These are phyloP conservation scores for Sarocladium kiliense DNA, from an alignment of 2,329 filamentous ascomycete genomes.

Conservation along the genomic window DNA sequence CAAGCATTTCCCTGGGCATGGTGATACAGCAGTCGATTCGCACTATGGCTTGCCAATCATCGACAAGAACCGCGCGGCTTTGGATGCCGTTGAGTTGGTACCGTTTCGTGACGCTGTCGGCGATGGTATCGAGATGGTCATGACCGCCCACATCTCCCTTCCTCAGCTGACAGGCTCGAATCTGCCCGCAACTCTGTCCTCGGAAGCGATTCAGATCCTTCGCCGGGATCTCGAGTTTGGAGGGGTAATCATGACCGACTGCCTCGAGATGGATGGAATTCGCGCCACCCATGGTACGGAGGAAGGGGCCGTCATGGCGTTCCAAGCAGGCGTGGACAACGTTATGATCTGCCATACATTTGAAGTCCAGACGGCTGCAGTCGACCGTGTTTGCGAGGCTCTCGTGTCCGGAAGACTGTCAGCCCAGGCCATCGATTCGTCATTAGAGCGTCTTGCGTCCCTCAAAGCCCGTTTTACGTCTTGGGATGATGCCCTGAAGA, in stretches of 20 bases:
- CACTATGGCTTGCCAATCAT: slow-evolving; percentile 21
- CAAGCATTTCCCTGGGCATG: slow-evolving; percentile 22
- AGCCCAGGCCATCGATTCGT: slow-evolving; percentile 14
- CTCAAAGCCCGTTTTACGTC: slow-evolving; percentile 18
- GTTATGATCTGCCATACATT: slow-evolving; percentile 24
- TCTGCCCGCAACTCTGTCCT: slow-evolving; percentile 18
- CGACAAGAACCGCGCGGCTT: slow-evolving; percentile 16
- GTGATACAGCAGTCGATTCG: slow-evolving; percentile 21
- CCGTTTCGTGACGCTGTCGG: slow-evolving; percentile 16
- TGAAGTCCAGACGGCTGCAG: slow-evolving; percentile 17
- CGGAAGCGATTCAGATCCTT: slow-evolving; percentile 18
- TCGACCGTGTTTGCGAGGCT: slow-evolving; percentile 19
- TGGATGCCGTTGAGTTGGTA: slow-evolving; percentile 18
- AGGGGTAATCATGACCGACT: slow-evolving; percentile 21
- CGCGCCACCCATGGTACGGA: slow-evolving; percentile 20
- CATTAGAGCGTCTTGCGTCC: slow-evolving; percentile 14
- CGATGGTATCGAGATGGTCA: slow-evolving; percentile 21
- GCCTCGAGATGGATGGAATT: slow-evolving; percentile 21
- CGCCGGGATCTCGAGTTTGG: slow-evolving; percentile 17
- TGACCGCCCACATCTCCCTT: slow-evolving; percentile 22
- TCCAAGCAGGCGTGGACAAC: slow-evolving; percentile 21
- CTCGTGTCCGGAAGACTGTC: slow-evolving; percentile 14
- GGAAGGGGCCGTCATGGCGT: slow-evolving; percentile 18
- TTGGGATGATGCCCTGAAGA: slow-evolving; percentile 17
- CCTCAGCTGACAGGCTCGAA: slow-evolving; percentile 16